Base-by-base conservation (phyloP, 2,329 filamentous ascomycete genomes). In the Colletotrichum tropicale region DNA sequence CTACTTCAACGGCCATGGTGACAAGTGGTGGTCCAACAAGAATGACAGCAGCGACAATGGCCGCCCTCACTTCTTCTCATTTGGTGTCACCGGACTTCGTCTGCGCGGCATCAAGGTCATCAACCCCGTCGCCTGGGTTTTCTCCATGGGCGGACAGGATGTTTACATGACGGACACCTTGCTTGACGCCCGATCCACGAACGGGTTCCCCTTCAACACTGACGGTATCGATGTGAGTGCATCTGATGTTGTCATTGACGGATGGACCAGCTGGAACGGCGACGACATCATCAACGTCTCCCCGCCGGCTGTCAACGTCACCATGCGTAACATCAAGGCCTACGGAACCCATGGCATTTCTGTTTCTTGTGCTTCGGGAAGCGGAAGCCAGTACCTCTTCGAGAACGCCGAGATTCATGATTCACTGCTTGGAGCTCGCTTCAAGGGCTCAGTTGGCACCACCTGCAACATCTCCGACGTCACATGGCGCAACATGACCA, bases 111-210 rank as follows among this genome's bases (percentile, higher is more conserved):
- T 74, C 8, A 74, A 70, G 43, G 38, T 70, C 5, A 30, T 74
- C 10, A 74, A 74, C 26, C 71, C 71, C 10, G 71, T 74, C 7
- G 71, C 71, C 2, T 74, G 71, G 66, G 43, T 36, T 43, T 74
- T 74, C 18, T 70, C 71, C 3, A 43, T 74, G 58, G 56, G 58
- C 8, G 71, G 71, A 32, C 18, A 64, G 21, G 71, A 74, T 34
- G 56, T 74, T 24, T 74, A 70, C 58, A 74, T 70, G 71, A 74
- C 71, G 8, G 71, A 74, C 43, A 74, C 71, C 8, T 18, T 74
- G 10, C 66, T 74, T 5, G 71, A 74, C 12, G 71, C 71, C 9
- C 56, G 71, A 8, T 64, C 66, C 5, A 69, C 32, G 5, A 56
- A n/a, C 3, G 71, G n/a, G 0, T 74, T 74, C 71, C 71, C 71